Percentiles rank a stretch among this genome's conserved stretches.
phyloP scores from a whole-genome alignment of 768 basidiomycete species.

The Botryobasidium botryosum region DNA sequence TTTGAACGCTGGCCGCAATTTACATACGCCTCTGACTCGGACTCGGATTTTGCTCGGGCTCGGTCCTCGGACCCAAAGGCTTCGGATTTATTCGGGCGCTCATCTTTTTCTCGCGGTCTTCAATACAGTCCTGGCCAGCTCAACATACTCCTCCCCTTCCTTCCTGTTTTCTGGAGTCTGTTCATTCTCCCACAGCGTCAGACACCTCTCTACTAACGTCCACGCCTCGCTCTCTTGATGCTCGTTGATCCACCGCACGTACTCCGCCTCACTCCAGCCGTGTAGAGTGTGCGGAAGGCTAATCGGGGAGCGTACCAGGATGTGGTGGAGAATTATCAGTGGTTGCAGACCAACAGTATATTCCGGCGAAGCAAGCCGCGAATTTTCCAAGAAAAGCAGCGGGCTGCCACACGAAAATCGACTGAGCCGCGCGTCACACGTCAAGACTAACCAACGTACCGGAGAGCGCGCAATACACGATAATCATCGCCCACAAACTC shows the following conservation, averaged over 20 bases:
- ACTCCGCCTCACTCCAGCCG: slow-evolving; percentile 91
- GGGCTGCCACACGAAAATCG: slow-evolving; percentile 35
- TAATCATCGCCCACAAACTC: slow-evolving; percentile 79
- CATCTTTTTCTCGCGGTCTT: slow-evolving; percentile 22
- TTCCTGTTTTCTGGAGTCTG: slow-evolving; percentile 31
- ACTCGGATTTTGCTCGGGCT: too few species aligned
- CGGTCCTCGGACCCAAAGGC: too few species aligned
- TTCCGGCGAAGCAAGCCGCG: slow-evolving; percentile 41
- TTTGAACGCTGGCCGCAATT: too few species aligned
- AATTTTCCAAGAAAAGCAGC: slow-evolving; percentile 75
- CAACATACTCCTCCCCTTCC: slow-evolving; percentile 49
- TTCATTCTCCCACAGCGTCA: slow-evolving; percentile 50
- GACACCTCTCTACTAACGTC: slow-evolving; percentile 62
- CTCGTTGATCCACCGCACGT: slow-evolving; percentile 90
- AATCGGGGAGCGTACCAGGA: slow-evolving; percentile 68
- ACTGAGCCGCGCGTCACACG: background rate
- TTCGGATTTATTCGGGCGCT: too few species aligned
- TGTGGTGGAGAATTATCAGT: slow-evolving; percentile 78
- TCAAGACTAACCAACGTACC: slow-evolving; percentile 30
- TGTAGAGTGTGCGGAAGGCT: slow-evolving; percentile 71
- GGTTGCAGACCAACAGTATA: slow-evolving; percentile 68
- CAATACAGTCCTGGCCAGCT: slow-evolving; percentile 52
- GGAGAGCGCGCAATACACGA: slow-evolving; percentile 63
- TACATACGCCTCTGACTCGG: too few species aligned
- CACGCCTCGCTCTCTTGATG: slow-evolving; percentile 67